Evolutionary conservation across 352 stramenopile genomes (phyloP), one percentile per base, ranked within the genome.

Genomic region (Phytophthora pseudosyringae): DNA sequence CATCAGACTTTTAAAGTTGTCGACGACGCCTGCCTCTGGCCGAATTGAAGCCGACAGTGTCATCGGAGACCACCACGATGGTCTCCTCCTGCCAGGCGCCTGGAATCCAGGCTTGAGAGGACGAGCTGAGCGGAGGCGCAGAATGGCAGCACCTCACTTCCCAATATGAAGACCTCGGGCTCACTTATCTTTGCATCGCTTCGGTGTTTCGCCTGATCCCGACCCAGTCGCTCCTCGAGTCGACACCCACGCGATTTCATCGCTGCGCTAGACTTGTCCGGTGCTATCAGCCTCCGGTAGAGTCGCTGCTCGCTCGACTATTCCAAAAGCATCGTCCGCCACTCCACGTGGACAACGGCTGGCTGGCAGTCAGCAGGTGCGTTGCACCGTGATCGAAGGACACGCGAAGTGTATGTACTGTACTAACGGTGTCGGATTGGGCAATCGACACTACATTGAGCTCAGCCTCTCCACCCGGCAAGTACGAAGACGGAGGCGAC

Each of bases 31-130:
- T 31, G 15, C 40, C 50, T 38, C 40, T 63, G 28, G 18, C 21
- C 33, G 26, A 62, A 18, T 67, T 67, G 51, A 67, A 67, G 59
- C 50, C 33, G 48, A 40, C 39, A 53, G 28, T 52, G 47, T 59
- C 55, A 21, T 48, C 21, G 10, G n/a, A 53, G 59, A 50, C 41
- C 50, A 62, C 48, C 40, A 59, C 46, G 46, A 59, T 50, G 46
- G 10, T 45, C 39, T 38, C 26, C 31, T 29, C 31, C 16, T 52
- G 31, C 15, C 28, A 29, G 21, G 21, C 21, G 21, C 21, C 21
- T 21, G 21, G 21, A 21, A 1, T 21, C 21, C 21, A 21, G 21
- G 21, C 21, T 35, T 1, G 31, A 35, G 31, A 52, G 8, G 40
- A 53, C 21, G 31, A 53, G 13, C 38, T 46, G 31, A 7, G 35